Evolutionary conservation across 1,139 yeast species (phyloP).

Genomic region (Groenewaldozyma sp.): DNA sequence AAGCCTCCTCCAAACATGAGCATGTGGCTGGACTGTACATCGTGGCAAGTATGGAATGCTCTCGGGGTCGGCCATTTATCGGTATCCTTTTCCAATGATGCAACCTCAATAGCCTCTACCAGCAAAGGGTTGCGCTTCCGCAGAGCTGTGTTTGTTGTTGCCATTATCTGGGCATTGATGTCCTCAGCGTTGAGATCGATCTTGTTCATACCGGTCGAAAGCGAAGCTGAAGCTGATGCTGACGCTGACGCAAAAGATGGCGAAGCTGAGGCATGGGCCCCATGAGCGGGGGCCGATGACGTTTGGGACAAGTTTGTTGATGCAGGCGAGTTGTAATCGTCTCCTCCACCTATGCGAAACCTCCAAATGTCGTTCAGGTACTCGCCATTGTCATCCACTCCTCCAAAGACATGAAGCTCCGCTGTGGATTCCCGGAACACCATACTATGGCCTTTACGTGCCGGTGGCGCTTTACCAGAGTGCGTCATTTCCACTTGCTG

Average conservation of each 20-base stretch:
- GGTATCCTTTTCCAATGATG: constrained; percentile 17
- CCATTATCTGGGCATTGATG: background rate
- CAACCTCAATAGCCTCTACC: constrained; percentile 10
- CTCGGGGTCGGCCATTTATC: constrained; percentile 18
- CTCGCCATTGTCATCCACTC: constrained; percentile 11
- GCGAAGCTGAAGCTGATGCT: no score
- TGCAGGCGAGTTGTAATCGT: background rate
- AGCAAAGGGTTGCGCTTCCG: background rate
- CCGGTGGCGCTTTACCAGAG: constrained; percentile 11
- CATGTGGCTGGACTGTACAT: constrained; percentile 2
- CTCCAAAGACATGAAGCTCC: constrained; percentile 20
- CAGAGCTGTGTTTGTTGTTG: background rate
- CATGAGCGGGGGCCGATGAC: background rate
- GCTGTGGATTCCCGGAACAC: constrained; percentile 6
- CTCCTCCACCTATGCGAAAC: constrained; percentile 8
- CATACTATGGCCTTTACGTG: constrained; percentile 19
- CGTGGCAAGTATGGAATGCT: constrained; percentile 19
- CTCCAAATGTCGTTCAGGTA: constrained; percentile 19
- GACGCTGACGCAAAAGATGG: constrained; percentile 9
- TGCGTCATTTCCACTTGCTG: constrained; percentile 7
- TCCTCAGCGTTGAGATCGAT: background rate
- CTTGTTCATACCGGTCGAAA: background rate
- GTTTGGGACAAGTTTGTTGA: background rate
- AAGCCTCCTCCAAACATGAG: background rate
- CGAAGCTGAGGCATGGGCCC: constrained; percentile 7